phyloP scores from a whole-genome alignment of 768 basidiomycete genomes.

The Hemileccinum impolitum region DNA sequence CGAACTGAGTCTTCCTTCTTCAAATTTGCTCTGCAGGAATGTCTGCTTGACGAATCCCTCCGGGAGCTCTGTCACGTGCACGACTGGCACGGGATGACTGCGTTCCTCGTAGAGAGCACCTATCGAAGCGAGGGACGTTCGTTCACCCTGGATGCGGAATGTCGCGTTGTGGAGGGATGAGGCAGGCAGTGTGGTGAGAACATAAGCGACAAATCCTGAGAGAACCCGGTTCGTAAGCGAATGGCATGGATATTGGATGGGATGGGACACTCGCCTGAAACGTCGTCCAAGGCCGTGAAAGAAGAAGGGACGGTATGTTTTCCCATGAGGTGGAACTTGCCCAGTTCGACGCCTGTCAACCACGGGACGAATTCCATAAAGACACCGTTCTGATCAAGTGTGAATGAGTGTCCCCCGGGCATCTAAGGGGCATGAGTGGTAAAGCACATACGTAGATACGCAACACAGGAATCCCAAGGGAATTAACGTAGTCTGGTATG shows the following conservation, averaged over 20 bases:
- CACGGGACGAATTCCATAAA: slow-evolving; percentile 32
- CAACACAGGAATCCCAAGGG: slow-evolving; percentile 27
- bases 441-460: slow-evolving; percentile 32
- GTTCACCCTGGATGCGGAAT: slow-evolving; percentile 38
- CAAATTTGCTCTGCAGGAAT: slow-evolving; percentile 28
- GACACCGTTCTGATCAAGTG: slow-evolving; percentile 29
- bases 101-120: slow-evolving; percentile 27
- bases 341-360: slow-evolving; percentile 25
- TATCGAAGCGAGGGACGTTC: slow-evolving; percentile 22
- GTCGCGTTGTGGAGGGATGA: slow-evolving; percentile 26
- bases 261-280: slow-evolving; percentile 27
- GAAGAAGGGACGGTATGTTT: slow-evolving; percentile 30
- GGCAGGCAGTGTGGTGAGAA: slow-evolving; percentile 30
- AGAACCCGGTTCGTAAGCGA: slow-evolving; percentile 2
- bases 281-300: slow-evolving; percentile 32
- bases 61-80: slow-evolving; percentile 24
- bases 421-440: neutral
- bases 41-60: slow-evolving; percentile 30
- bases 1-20: slow-evolving; percentile 30
- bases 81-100: slow-evolving; percentile 18
- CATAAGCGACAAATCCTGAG: slow-evolving; percentile 35
- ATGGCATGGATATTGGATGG: neutral
- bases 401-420: neutral
- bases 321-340: slow-evolving; percentile 33
- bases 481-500: slow-evolving; percentile 27